These are phyloP conservation scores for Chenopodium formosanum DNA, from an alignment of 148 eudicot genomes.

Conservation along the genomic window DNA sequence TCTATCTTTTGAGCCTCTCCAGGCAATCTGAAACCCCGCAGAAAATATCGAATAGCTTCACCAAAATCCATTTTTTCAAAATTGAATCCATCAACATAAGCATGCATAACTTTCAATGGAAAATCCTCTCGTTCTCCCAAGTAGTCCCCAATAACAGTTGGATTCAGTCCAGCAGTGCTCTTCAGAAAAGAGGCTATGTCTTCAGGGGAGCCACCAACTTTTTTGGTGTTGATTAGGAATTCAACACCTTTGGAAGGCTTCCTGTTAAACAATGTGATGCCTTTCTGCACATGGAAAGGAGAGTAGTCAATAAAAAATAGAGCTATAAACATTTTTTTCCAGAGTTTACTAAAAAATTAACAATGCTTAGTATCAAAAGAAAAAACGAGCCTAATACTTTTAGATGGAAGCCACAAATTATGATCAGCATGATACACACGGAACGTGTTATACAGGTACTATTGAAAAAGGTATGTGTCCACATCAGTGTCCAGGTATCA, in stretches of 20 bases:
- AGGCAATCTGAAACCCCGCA: slow-evolving; percentile 94
- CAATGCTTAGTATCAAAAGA: not conserved
- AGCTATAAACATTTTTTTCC: not conserved
- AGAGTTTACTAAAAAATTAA: not conserved
- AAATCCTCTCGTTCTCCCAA: slow-evolving; percentile 96
- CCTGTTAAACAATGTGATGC: slow-evolving; percentile 78
- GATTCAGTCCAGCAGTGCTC: slow-evolving; percentile 82
- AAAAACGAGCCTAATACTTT: not conserved
- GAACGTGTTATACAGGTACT: not conserved
- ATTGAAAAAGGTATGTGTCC: no score
- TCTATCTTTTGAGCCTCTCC: slow-evolving; percentile 99
- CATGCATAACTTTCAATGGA: slow-evolving; percentile 93
- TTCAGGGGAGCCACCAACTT: slow-evolving; percentile 77
- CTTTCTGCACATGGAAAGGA: slow-evolving; percentile 70
- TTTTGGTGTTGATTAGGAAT: slow-evolving; percentile 72
- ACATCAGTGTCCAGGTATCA: no score
- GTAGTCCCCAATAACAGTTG: slow-evolving; percentile 87
- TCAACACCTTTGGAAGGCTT: slow-evolving; percentile 96
- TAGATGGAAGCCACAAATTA: not conserved
- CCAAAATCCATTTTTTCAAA: slow-evolving; percentile 93
- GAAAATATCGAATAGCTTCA: slow-evolving; percentile 88
- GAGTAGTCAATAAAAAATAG: slow-evolving; percentile 17
- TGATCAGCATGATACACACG: not conserved
- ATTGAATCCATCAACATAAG: slow-evolving; percentile 89
- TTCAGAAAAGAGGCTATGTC: slow-evolving; percentile 78